Base-by-base conservation (phyloP, 176 grass and related monocot genomes). In the Luzula sylvatica region DNA sequence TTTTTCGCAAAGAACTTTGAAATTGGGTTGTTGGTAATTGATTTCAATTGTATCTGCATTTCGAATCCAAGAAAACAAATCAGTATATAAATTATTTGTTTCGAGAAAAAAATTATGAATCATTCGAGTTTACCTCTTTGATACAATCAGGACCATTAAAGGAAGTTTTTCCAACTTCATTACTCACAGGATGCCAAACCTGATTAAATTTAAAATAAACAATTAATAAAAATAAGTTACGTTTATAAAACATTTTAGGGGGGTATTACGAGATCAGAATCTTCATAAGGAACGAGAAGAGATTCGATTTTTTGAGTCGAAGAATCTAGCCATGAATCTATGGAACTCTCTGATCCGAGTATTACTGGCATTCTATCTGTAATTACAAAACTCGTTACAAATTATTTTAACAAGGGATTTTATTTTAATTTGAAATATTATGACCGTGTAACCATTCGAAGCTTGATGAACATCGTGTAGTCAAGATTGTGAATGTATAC, bases 331-430 rank as follows among this genome's bases (percentile, higher is more conserved):
- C 89, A 95, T 60, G 69, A 38, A 69, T 78, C 69, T 43, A 82
- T 46, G 35, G 56, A 70, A 23, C 56, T 56, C 68, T 76, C 61
- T 45, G 60, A 28, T 49, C 83, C 70, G 55, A 88, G 83, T 45
- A 95, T 78, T 15, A 88, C 80, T 17, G 89, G 89, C 89, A 88
- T 88, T 67, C 80, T 67, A 79, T 95, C 89, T 95, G 83, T 57
- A 39, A 46, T 32, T 63, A 79, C 3, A 66, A 55, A 35, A 53
- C 7, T 38, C 68, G 8, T 9, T 30, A 60, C 40, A 28, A 58
- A n/a, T n/a, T n/a, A n/a, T n/a, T n/a, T n/a, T n/a, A n/a, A n/a
- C n/a, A n/a, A n/a, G n/a, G n/a, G n/a, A n/a, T n/a, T n/a, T n/a
- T n/a, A n/a, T n/a, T n/a, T n/a, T n/a, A n/a, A n/a, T n/a, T n/a